Evolutionary conservation across 2,329 filamentous ascomycete species (phyloP), one percentile per base, ranked within the genome.

Genomic region (Trichoderma atroviride): DNA sequence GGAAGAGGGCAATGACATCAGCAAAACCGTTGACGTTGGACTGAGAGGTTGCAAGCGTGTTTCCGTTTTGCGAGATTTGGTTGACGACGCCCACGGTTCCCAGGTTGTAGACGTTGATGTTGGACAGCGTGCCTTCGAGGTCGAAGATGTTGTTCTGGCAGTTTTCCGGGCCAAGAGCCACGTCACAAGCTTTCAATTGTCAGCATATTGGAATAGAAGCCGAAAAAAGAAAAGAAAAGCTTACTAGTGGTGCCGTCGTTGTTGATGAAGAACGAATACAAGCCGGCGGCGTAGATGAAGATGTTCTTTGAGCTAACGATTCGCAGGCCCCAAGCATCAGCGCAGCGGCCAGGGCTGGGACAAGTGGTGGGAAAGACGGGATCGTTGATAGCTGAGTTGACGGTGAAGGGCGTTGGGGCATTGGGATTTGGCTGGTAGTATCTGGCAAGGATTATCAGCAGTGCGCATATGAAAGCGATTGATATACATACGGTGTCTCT

Each of bases 401-500:
- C 63, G 16, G n/a, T 55, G 33, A 74, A 78, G 2, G 74, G 75
- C 1, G 56, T 65, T 7, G 74, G 75, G 1, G 75, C 64, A 13
- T 52, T 59, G 2, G 75, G 75, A 2, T 59, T 70, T 7, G 74
- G 72, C 71, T 76, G 76, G 71, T 72, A 78, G 69, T 78, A 78
- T 10, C 60, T 62, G 13, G 0, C 75, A 74, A 2, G 89, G 9
- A 16, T 52, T 19, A 52, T 62, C 52, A 62, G 43, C 43, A 22
- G 47, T 37, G 60, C 22, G 7, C 13, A 27, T 16, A 11, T 62
- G n/a, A 53, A 29, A 10, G 60, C 0, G n/a, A 27, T 27, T 37
- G 7, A 27, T 62, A n/a, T 19, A 62, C 60, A 2, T 62, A 62
- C 60, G 60, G 60, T 27, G 60, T 62, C 76, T 93, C 91, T 0